Evolutionary conservation across 208 protist species (phyloP).

Genomic region (Phytomonas francai): DNA sequence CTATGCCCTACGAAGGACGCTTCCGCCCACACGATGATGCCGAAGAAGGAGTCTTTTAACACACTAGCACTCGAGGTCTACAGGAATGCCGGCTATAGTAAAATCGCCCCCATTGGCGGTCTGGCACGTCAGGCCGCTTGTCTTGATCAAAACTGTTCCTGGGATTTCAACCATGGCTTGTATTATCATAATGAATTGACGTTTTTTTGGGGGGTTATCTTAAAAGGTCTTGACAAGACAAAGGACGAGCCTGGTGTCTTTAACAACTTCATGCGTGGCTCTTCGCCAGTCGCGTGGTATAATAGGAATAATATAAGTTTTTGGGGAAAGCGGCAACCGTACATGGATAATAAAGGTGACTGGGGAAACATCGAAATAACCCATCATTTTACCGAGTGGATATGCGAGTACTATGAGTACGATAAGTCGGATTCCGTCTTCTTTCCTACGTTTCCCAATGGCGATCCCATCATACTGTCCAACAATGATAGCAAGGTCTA

Average conservation of each 20-base stretch:
- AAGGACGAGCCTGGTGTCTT: constrained; percentile 14
- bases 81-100: constrained; percentile 13
- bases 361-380: constrained; percentile 43
- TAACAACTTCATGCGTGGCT: constrained; percentile 21
- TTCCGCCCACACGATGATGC: constrained; percentile 52
- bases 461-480: constrained; percentile 23
- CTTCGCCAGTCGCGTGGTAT: constrained; percentile 28
- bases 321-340: constrained; percentile 31
- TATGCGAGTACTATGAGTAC: constrained; percentile 62
- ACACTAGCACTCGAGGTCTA: constrained; percentile 13
- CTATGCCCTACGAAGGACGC: constrained; percentile 26
- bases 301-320: constrained; percentile 36
- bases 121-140: constrained; percentile 30
- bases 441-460: constrained; percentile 47
- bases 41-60: constrained; percentile 31
- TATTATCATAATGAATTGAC: constrained; percentile 32
- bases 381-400: constrained; percentile 35
- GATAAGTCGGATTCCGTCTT: constrained; percentile 26
- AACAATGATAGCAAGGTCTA: constrained; percentile 8
- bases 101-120: constrained; percentile 34
- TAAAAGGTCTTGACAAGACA: constrained; percentile 14
- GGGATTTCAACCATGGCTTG: constrained; percentile 50
- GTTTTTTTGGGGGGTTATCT: constrained; percentile 46
- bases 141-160: constrained; percentile 29
- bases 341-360: constrained; percentile 21